Evolutionary conservation across 306 rosid genomes (phyloP).

Genomic region (Acacia crassicarpa): DNA sequence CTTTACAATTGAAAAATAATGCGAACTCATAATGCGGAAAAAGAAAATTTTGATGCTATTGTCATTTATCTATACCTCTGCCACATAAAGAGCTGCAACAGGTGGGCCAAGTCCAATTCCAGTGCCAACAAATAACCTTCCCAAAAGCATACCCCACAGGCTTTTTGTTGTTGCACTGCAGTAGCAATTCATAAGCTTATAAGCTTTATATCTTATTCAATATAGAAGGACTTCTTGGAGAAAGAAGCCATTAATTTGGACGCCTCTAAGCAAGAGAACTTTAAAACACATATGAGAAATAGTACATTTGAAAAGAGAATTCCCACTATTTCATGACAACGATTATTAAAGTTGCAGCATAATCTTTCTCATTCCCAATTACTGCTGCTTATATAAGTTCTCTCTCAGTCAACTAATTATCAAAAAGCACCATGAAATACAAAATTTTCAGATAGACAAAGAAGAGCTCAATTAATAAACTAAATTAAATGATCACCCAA

Average conservation of each 20-base stretch:
- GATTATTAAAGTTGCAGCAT: constrained; percentile 3
- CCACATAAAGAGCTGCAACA: constrained; percentile 81
- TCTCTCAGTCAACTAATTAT: too few relatives aligned
- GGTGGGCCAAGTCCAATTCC: constrained; percentile 92
- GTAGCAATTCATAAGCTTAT: constrained; percentile 20
- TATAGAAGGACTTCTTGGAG: background rate
- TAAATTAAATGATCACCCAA: background rate
- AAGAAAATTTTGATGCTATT: constrained; percentile 20
- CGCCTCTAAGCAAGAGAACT: constrained; percentile 9
- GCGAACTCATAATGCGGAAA: constrained; percentile 13
- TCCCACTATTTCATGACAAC: constrained; percentile 8
- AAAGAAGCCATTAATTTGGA: constrained; percentile 6
- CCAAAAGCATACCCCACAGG: constrained; percentile 87
- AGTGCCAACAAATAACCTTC: constrained; percentile 81
- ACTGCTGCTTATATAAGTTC: background rate
- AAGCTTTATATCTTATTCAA: constrained; percentile 10
- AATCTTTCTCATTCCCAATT: constrained; percentile 11
- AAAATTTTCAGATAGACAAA: background rate
- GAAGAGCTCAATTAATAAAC: constrained; percentile 7
- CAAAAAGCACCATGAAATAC: background rate
- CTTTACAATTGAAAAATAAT: constrained; percentile 10
- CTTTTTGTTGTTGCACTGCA: constrained; percentile 71
- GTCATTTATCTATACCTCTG: constrained; percentile 55
- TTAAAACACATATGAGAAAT: background rate
- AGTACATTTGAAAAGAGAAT: background rate